phyloP scores from a whole-genome alignment of 2,329 filamentous ascomycete species.

The Gnomoniopsis sp. region DNA sequence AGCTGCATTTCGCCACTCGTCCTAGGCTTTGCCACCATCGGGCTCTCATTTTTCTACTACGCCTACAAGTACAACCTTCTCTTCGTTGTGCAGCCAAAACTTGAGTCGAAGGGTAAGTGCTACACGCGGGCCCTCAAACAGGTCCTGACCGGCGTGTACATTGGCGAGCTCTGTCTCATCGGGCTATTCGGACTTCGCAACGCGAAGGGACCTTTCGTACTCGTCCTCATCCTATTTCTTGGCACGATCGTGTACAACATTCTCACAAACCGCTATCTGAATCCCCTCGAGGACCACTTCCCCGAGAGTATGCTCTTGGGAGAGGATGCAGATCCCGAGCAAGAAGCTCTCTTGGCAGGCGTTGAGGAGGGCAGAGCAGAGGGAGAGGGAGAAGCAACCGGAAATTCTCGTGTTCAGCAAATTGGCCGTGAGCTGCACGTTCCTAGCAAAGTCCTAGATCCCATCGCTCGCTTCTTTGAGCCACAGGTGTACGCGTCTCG shows the following conservation, averaged over 20 bases:
- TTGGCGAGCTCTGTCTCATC: slow-evolving; percentile 75
- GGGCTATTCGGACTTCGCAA: slow-evolving; percentile 68
- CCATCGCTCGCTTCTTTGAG: slow-evolving; percentile 13
- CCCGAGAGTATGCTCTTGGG: slow-evolving; percentile 2
- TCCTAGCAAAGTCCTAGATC: slow-evolving; percentile 8
- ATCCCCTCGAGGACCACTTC: slow-evolving; percentile 17
- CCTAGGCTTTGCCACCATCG: slow-evolving; percentile 74
- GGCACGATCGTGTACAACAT: slow-evolving; percentile 11
- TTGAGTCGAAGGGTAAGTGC: slow-evolving; percentile 85
- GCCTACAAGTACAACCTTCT: slow-evolving; percentile 85
- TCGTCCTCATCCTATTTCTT: slow-evolving; percentile 9
- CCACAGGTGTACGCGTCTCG: slow-evolving; percentile 16
- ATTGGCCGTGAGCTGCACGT: slow-evolving; percentile 11
- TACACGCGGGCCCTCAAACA: slow-evolving; percentile 90
- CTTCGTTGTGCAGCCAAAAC: slow-evolving; percentile 70
- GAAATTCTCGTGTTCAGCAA: slow-evolving; percentile 8
- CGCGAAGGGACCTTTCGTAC: slow-evolving; percentile 13
- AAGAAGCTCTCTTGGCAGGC: slow-evolving; percentile 11
- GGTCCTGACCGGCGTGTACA: slow-evolving; percentile 75
- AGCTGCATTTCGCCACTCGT: slow-evolving; percentile 81
- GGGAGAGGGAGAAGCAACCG: slow-evolving; percentile 5
- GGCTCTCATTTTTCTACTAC: slow-evolving; percentile 75
- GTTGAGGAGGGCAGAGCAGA: slow-evolving; percentile 10
- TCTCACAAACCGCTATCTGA: slow-evolving; percentile 15
- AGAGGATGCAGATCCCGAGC: slow-evolving; percentile 3